Evolutionary conservation across 2,329 filamentous ascomycete species (phyloP).

Genomic region (Exserohilum turcica): DNA sequence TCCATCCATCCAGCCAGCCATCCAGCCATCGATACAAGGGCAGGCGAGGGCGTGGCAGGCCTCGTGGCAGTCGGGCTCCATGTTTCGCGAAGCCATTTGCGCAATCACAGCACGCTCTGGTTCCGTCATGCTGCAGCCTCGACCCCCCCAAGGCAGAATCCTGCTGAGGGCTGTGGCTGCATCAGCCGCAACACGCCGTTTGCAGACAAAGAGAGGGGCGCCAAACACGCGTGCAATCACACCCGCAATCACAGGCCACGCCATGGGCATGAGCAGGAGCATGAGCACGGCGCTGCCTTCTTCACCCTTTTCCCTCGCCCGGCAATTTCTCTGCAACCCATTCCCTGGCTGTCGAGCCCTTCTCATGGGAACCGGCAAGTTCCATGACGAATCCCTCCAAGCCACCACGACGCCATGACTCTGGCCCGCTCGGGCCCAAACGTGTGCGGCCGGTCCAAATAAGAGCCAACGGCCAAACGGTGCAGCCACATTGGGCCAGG

Average conservation of each 20-base stretch:
- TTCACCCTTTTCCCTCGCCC: not conserved
- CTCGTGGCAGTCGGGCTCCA: conserved; percentile 30
- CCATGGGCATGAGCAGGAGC: too few relatives aligned
- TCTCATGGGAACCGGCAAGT: conserved; percentile 21
- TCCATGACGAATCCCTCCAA: conserved; percentile 14
- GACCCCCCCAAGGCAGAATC: conserved; percentile 33
- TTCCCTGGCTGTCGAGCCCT: conserved; percentile 7
- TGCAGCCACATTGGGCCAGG: not conserved
- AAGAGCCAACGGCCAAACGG: not conserved
- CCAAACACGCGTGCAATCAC: conserved; percentile 24
- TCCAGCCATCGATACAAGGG: not conserved
- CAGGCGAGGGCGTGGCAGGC: conserved; percentile 17
- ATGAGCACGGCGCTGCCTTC: too few relatives aligned
- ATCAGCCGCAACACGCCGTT: conserved; percentile 19
- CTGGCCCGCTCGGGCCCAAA: conserved; percentile 15
- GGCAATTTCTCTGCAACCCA: not conserved
- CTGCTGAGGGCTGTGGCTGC: conserved; percentile 9
- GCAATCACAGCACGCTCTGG: conserved; percentile 19
- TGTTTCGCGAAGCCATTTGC: conserved; percentile 20
- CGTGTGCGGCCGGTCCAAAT: conserved; percentile 4
- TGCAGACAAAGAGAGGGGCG: too few relatives aligned
- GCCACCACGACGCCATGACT: conserved; percentile 8
- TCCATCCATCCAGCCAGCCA: conserved; percentile 16
- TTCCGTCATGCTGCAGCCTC: conserved; percentile 34
- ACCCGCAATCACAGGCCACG: not conserved